Percentiles rank a stretch among this genome's conserved stretches.
Conservation (phyloP, 768 basidiomycete genomes). For the Leccinellum rugosiceps region DNA sequence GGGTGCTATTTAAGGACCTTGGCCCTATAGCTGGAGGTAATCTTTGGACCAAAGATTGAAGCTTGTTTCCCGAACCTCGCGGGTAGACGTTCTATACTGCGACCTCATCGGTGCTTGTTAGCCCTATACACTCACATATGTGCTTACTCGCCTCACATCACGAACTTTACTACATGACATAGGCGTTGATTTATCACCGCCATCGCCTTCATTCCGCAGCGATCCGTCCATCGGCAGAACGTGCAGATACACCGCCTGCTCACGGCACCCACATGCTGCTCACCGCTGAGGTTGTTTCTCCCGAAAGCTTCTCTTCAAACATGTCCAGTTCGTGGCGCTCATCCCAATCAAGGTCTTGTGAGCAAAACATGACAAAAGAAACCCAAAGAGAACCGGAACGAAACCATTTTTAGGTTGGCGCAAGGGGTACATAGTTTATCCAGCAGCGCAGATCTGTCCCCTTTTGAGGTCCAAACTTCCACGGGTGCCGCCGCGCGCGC, state of each 20-base stretch:
- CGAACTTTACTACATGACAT: neutral
- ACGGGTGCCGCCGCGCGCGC: neutral
- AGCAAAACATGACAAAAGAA: neutral
- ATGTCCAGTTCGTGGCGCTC: too few species aligned
- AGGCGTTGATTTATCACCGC: neutral
- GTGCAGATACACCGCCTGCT: too few species aligned
- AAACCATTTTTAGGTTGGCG: neutral
- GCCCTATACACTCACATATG: neutral
- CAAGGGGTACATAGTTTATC: neutral
- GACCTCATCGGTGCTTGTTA: neutral
- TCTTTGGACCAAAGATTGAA: neutral
- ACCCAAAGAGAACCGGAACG: neutral
- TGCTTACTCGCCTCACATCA: neutral
- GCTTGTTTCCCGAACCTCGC: constrained; percentile 12
- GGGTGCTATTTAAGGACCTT: constrained; percentile 16
- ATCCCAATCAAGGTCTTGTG: neutral
- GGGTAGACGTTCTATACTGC: constrained; percentile 1
- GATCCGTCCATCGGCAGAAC: too few species aligned
- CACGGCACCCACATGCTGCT: too few species aligned
- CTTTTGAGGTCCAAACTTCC: neutral
- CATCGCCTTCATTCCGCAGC: too few species aligned
- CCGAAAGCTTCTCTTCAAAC: too few species aligned
- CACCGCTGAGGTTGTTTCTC: too few species aligned
- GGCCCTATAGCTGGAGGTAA: constrained; percentile 17
- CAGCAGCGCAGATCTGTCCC: neutral